Evolutionary conservation across 2,329 filamentous ascomycete species (phyloP).

Genomic region (Phialemoniopsis sp.): DNA sequence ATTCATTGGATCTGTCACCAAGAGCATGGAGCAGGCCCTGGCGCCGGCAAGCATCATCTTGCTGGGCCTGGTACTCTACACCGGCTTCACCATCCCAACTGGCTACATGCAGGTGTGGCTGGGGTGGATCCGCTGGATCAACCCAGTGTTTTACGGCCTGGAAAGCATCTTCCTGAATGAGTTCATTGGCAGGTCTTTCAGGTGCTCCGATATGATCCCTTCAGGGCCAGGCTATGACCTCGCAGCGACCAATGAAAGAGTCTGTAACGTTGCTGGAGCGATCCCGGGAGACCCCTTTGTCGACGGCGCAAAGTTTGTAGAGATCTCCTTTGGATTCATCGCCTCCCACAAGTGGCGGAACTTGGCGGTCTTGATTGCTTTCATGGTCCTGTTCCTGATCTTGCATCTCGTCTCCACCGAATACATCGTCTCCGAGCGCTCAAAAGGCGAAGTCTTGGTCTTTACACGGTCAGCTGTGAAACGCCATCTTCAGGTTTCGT

Average conservation of each 20-base stretch:
- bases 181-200: constrained; percentile 53
- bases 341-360: constrained; percentile 62
- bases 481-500: neutral
- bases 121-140: constrained; percentile 1
- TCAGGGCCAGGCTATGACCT: constrained; percentile 33
- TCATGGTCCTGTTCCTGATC: constrained; percentile 59
- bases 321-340: constrained; percentile 49
- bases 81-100: neutral
- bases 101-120: neutral
- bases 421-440: constrained; percentile 57
- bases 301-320: constrained; percentile 59
- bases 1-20: constrained; percentile 18
- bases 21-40: constrained; percentile 42
- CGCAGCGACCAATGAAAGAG: neutral
- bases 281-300: constrained; percentile 49
- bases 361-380: constrained; percentile 62
- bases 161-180: constrained; percentile 48
- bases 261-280: constrained; percentile 48
- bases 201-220: constrained; percentile 49
- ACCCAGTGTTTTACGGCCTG: constrained; percentile 1
- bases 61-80: neutral
- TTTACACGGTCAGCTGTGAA: constrained; percentile 15
- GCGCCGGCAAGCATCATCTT: constrained; percentile 15
- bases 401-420: constrained; percentile 63
- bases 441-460: constrained; percentile 65